Conservation (phyloP, 495 filamentous ascomycete genomes). For the Pyrenula massariospora region DNA sequence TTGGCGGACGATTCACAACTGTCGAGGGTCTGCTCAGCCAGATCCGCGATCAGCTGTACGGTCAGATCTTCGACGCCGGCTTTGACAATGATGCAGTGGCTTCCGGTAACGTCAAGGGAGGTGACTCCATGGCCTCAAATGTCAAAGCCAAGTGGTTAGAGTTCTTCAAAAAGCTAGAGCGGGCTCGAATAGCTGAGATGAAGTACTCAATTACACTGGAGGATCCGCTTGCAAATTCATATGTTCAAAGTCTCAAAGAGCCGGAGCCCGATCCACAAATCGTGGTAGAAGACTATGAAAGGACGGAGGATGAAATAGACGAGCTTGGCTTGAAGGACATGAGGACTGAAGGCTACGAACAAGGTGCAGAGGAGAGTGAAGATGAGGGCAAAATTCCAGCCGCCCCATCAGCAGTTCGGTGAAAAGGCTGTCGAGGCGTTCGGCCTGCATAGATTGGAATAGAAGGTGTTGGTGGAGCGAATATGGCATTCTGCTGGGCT, state of each 20-base stretch:
- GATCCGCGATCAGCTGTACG: conserved; percentile 75
- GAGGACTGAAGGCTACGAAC: conserved; percentile 80
- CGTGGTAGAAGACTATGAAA: conserved; percentile 68
- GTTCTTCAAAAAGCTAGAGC: conserved; percentile 67
- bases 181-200: conserved; percentile 68
- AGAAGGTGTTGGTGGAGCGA: neutral
- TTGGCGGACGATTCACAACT: conserved; percentile 95
- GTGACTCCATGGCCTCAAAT: conserved; percentile 58
- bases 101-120: conserved; percentile 25
- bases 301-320: conserved; percentile 84
- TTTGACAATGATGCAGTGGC: conserved; percentile 27
- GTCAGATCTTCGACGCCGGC: conserved; percentile 70
- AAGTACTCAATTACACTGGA: conserved; percentile 78
- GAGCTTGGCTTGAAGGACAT: conserved; percentile 83
- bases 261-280: conserved; percentile 71
- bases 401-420: neutral
- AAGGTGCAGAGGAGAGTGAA: conserved; percentile 20
- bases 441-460: neutral
- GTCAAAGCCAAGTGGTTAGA: conserved; percentile 60
- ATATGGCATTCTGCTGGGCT: neutral
- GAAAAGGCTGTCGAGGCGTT: too few species aligned
- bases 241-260: conserved; percentile 76
- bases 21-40: conserved; percentile 92
- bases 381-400: neutral
- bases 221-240: conserved; percentile 83